Evolutionary conservation across 768 basidiomycete species (phyloP).

Genomic region (Paxillus rubicundulus): DNA sequence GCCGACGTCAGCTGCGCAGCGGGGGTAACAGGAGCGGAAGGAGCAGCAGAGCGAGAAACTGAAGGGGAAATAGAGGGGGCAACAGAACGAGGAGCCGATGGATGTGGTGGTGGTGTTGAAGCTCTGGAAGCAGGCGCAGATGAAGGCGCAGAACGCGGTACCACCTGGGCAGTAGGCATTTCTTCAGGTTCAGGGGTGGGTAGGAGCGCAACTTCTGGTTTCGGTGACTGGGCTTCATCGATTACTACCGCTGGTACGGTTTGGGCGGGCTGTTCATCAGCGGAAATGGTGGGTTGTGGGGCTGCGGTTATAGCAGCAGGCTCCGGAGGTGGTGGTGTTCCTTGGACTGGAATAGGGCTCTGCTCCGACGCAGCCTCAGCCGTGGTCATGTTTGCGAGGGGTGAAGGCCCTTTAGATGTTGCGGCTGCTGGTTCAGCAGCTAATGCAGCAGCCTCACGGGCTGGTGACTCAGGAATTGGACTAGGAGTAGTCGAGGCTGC

Average conservation of each 20-base stretch:
- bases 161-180: slow-evolving; percentile 9
- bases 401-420: slow-evolving; percentile 39
- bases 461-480: slow-evolving; percentile 70
- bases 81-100: slow-evolving; percentile 17
- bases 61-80: no score
- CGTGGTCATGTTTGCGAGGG: slow-evolving; percentile 35
- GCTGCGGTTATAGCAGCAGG: slow-evolving; percentile 5
- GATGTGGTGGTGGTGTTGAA: slow-evolving; percentile 15
- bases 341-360: slow-evolving; percentile 18
- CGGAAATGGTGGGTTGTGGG: slow-evolving; percentile 12
- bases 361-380: slow-evolving; percentile 14
- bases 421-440: slow-evolving; percentile 28
- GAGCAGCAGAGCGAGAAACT: no score
- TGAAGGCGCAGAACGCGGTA: slow-evolving; percentile 7
- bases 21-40: slow-evolving; percentile 20
- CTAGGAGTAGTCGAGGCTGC: slow-evolving; percentile 42
- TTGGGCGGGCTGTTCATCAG: slow-evolving; percentile 4
- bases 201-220: slow-evolving; percentile 41
- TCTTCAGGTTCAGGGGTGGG: slow-evolving; percentile 53
- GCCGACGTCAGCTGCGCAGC: slow-evolving; percentile 7
- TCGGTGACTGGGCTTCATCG: slow-evolving; percentile 19
- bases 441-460: slow-evolving; percentile 49
- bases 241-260: slow-evolving; percentile 1
- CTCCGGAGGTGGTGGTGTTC: slow-evolving; percentile 16
- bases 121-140: slow-evolving; percentile 19